Evolutionary conservation across 768 basidiomycete species (phyloP).

Genomic region (Leccinum broughii): DNA sequence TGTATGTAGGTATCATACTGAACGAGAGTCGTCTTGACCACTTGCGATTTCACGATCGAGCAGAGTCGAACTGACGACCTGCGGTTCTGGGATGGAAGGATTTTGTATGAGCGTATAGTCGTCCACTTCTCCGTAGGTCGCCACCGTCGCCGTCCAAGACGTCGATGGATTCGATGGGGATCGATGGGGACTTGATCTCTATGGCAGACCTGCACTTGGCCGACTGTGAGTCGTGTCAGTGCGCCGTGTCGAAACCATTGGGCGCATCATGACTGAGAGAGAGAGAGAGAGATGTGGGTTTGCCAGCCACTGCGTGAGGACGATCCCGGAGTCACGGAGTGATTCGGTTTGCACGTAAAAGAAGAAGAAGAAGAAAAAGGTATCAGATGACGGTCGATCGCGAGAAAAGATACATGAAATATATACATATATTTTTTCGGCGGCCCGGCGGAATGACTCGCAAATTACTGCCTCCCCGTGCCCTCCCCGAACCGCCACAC

Average conservation of each 20-base stretch:
- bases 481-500: too few relatives aligned
- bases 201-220: background rate
- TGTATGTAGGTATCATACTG: conserved; percentile 1
- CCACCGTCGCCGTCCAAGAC: too few relatives aligned
- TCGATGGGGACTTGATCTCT: background rate
- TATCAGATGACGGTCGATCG: background rate
- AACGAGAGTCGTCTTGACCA: conserved; percentile 1
- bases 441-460: too few relatives aligned
- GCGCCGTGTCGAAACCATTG: background rate
- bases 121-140: background rate
- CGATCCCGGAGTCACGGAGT: too few relatives aligned
- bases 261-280: too few relatives aligned
- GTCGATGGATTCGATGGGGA: background rate
- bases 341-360: background rate
- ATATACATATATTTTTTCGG: background rate
- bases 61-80: conserved; percentile 8
- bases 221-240: too few relatives aligned
- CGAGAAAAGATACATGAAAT: background rate
- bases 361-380: background rate
- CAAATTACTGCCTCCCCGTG: too few relatives aligned
- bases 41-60: conserved; percentile 7
- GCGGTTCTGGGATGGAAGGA: background rate
- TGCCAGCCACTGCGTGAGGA: too few relatives aligned
- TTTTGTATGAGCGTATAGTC: background rate
- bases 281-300: background rate